Conservation (phyloP, 2,329 filamentous ascomycete species). For the Cladosporium sp. region DNA sequence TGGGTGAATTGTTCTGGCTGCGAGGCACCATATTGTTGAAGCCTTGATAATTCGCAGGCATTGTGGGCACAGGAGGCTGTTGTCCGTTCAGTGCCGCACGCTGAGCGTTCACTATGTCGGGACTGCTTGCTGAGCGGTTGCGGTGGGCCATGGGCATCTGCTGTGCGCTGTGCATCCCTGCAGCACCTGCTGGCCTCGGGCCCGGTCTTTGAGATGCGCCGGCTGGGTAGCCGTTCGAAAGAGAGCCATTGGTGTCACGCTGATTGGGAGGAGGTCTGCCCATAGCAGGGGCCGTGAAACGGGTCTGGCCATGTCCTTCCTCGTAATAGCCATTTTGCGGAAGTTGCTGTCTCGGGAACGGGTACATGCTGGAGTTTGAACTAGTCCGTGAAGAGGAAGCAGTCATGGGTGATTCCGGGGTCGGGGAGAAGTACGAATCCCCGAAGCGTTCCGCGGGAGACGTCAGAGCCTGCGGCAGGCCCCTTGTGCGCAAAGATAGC, state of each 20-base stretch:
- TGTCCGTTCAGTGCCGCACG: conserved; percentile 54
- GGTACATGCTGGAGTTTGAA: conserved; percentile 64
- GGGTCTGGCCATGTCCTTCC: conserved; percentile 47
- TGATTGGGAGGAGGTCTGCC: conserved; percentile 75
- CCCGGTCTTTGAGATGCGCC: conserved; percentile 33
- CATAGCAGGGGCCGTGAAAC: conserved; percentile 85
- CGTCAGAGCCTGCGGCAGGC: conserved; percentile 39
- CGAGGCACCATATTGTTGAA: conserved; percentile 48
- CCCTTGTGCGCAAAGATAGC: conserved; percentile 64
- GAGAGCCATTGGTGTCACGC: conserved; percentile 26
- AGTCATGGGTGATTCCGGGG: conserved; percentile 64
- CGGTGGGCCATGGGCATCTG: conserved; percentile 46
- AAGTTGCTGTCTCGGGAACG: conserved; percentile 68
- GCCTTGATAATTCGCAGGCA: conserved; percentile 27
- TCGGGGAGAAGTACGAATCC: conserved; percentile 94
- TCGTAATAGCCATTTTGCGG: conserved; percentile 58
- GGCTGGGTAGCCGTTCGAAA: conserved; percentile 54
- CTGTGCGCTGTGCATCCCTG: conserved; percentile 49
- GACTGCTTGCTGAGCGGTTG: conserved; percentile 86
- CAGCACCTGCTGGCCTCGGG: conserved; percentile 39
- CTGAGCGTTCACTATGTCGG: conserved; percentile 73
- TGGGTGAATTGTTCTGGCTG: conserved; percentile 74
- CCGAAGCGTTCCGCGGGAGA: conserved; percentile 53
- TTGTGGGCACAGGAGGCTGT: conserved; percentile 32
- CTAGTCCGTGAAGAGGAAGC: conserved; percentile 66